Base-by-base conservation (phyloP, 371 early-diverging fungal species). In the Massospora cicadina region DNA sequence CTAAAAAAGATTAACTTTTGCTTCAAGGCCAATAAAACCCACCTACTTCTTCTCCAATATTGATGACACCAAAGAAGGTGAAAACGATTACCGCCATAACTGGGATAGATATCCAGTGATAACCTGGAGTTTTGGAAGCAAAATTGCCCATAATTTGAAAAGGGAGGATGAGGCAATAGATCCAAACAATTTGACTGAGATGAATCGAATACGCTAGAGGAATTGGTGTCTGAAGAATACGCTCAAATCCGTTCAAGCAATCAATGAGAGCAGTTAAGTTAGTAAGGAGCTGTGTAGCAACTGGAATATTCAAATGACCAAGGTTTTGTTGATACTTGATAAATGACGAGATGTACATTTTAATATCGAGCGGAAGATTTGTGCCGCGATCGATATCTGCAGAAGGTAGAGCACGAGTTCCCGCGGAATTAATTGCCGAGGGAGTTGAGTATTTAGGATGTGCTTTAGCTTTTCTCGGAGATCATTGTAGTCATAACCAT, bases 181-280 rank as follows among this genome's bases (percentile, higher is more conserved):
- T 63, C 71, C 83, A 78, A 25, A 88, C 73, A 33, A 77, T 79
- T 60, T 88, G 88, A 32, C 80, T 75, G 61, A 90, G 74, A 72
- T 90, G 92, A 65, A 88, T 82, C 25, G 79, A 74, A 67, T 91
- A 91, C 10, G 90, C 90, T 58, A 84, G 65, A 2, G 92, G 92
- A 67, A 90, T 86, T 5, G 92, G 92, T 12, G 87, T 83, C 30
- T 77, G 76, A 29, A 85, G 68, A 65, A 91, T 87, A 30, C 92
- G 78, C 72, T 90, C 89, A 66, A 87, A 86, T 1, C 75, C 74
- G 24, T 77, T 74, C 7, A 78, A 63, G 29, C 77, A 78, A 55
- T 76, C 76, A 29, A 72, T 63, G 66, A 78, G 43, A 26, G 65
- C 60, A 65, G 71, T 75, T 7, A 78, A 25, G 23, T 68, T 60